Conservation (phyloP, 768 basidiomycete species). For the Pulveroboletus sp. region DNA sequence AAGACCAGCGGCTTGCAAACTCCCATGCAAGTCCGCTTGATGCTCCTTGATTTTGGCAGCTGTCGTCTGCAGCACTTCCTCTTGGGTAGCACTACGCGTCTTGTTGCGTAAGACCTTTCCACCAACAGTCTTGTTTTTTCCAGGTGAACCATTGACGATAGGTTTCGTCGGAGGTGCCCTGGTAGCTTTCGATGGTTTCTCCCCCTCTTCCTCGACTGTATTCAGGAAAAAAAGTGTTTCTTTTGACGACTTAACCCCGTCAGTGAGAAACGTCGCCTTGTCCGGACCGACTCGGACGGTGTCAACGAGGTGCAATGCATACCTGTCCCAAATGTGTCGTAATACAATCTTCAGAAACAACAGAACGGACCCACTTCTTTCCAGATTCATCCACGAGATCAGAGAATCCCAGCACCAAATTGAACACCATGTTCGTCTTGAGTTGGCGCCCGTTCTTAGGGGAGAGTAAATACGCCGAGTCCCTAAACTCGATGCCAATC, state of each 20-base stretch:
- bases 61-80: slow-evolving; percentile 76
- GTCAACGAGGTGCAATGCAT: slow-evolving; percentile 83
- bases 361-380: slow-evolving; percentile 54
- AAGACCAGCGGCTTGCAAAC: slow-evolving; percentile 74
- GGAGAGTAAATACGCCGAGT: slow-evolving; percentile 77
- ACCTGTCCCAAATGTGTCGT: slow-evolving; percentile 42
- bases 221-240: slow-evolving; percentile 86
- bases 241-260: slow-evolving; percentile 78
- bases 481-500: slow-evolving; percentile 96
- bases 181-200: slow-evolving; percentile 49
- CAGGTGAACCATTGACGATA: slow-evolving; percentile 59
- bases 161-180: slow-evolving; percentile 50
- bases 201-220: slow-evolving; percentile 50
- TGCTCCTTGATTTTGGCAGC: slow-evolving; percentile 80
- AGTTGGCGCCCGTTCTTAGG: slow-evolving; percentile 71
- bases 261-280: slow-evolving; percentile 67
- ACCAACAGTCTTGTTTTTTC: slow-evolving; percentile 69
- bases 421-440: slow-evolving; percentile 80
- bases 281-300: slow-evolving; percentile 75
- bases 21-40: slow-evolving; percentile 75
- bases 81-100: slow-evolving; percentile 81
- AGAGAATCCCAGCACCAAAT: slow-evolving; percentile 79
- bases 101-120: slow-evolving; percentile 89
- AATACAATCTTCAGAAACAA: neutral
- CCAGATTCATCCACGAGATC: slow-evolving; percentile 73